Evolutionary conservation across 177 flowering plant species (phyloP), one percentile per base, ranked within the genome.

Genomic region (Vitis hybrid): DNA sequence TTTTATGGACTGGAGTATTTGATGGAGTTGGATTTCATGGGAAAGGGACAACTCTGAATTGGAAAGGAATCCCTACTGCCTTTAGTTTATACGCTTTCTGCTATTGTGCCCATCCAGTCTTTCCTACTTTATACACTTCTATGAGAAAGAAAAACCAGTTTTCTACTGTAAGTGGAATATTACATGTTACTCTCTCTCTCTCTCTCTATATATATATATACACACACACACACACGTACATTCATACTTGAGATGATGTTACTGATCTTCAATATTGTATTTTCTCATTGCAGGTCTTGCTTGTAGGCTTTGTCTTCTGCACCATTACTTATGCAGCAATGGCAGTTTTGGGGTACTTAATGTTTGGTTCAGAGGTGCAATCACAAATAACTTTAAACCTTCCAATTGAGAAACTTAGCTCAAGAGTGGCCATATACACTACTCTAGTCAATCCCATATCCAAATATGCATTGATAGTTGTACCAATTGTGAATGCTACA

Each of bases 81-180:
- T 66, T 84, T 15, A 90, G 90, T 77, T 70, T 89, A 26, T 87
- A 82, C 29, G 79, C 88, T n/a, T 85, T 89, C 70, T 87, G 90
- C 64, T 90, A 78, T 16, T 85, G 91, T 65, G 85, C 87, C 3
- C 91, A 88, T 79, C 94, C 94, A 0, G 87, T 88, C 19, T 84
- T 90, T 60, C 94, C 94, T 7, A 83, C 89, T 5, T 75, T 90
- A 0, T 90, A 90, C 79, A 83, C 76, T 64, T 88, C 93, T 22
- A 86, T 86, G 90, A 73, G 51, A 58, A 74, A 78, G 10, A 82
- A 81, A 64, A 75, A 60, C 15, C 86, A 87, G 18, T 87, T 87
- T 75, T 68, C 87, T 10, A 79, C 76, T 80, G 90, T 84, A 76
- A 81, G 79, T 66, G 19, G 1, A 60, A 51, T 2, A 2, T 48